Evolutionary conservation across 257 asterid species (phyloP).

Genomic region (Solanum virginianum): DNA sequence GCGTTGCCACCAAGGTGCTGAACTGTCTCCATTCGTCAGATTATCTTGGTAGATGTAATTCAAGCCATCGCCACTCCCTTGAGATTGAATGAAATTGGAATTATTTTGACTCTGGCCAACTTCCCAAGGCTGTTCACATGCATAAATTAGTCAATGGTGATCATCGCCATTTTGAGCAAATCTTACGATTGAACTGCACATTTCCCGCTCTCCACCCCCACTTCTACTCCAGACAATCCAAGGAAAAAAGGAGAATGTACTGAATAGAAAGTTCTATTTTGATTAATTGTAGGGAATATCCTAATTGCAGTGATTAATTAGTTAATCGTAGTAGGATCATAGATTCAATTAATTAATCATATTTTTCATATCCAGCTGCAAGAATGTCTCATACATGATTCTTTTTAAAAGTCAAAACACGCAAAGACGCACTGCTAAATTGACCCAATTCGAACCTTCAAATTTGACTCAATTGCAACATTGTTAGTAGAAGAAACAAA

Average conservation of each 20-base stretch:
- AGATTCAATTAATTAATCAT: background rate
- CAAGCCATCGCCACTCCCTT: slow-evolving; percentile 24
- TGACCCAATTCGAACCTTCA: background rate
- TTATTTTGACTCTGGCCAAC: slow-evolving; percentile 36
- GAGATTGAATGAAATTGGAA: slow-evolving; percentile 30
- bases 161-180: background rate
- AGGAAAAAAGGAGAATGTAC: background rate
- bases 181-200: background rate
- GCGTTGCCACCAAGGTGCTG: slow-evolving; percentile 51
- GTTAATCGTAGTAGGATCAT: background rate
- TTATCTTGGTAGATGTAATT: slow-evolving; percentile 19
- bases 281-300: background rate
- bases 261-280: background rate
- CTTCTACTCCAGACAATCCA: background rate
- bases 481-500: background rate
- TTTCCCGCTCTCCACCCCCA: background rate
- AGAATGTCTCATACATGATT: background rate
- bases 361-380: background rate
- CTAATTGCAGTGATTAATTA: background rate
- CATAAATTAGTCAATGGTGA: background rate
- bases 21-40: slow-evolving; percentile 37
- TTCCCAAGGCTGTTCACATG: slow-evolving; percentile 82
- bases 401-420: background rate
- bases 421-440: background rate
- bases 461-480: background rate